A percentile compares a stretch with the other conserved stretches of the same genome.
phyloP scores from a whole-genome alignment of 805 yeast species.

The Starmerella apicola region DNA sequence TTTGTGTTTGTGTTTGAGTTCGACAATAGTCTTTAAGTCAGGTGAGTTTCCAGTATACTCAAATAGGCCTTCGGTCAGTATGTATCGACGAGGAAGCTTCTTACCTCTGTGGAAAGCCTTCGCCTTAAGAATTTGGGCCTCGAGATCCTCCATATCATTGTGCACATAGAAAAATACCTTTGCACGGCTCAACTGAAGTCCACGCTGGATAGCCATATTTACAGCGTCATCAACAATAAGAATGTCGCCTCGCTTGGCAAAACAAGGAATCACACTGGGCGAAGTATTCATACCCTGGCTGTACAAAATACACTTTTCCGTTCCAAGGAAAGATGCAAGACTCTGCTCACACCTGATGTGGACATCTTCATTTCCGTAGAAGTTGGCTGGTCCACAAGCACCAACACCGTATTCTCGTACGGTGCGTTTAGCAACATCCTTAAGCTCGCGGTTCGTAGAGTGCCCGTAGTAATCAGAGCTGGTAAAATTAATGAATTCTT shows the following conservation, averaged over 20 bases:
- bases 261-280: slow-evolving; percentile 81
- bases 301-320: slow-evolving; percentile 69
- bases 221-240: slow-evolving; percentile 77
- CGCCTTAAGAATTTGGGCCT: slow-evolving; percentile 45
- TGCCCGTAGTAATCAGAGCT: slow-evolving; percentile 61
- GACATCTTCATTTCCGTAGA: slow-evolving; percentile 89
- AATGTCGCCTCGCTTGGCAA: slow-evolving; percentile 88
- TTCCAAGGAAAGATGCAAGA: slow-evolving; percentile 60
- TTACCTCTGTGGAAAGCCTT: slow-evolving; percentile 42
- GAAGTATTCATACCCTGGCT: slow-evolving; percentile 88
- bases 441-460: slow-evolving; percentile 37
- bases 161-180: slow-evolving; percentile 70
- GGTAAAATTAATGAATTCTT: slow-evolving; percentile 49
- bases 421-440: slow-evolving; percentile 41
- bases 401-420: slow-evolving; percentile 80
- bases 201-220: slow-evolving; percentile 71
- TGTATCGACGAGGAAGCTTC: slow-evolving; percentile 72
- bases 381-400: slow-evolving; percentile 97
- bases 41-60: slow-evolving; percentile 72
- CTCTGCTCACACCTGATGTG: slow-evolving; percentile 70
- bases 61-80: slow-evolving; percentile 83
- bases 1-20: slow-evolving; percentile 68
- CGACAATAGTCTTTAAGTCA: slow-evolving; percentile 53
- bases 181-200: slow-evolving; percentile 74
- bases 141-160: slow-evolving; percentile 76